These are phyloP conservation scores for Durotheca rogersii DNA, from an alignment of 495 filamentous ascomycete genomes.

Conservation along the genomic window DNA sequence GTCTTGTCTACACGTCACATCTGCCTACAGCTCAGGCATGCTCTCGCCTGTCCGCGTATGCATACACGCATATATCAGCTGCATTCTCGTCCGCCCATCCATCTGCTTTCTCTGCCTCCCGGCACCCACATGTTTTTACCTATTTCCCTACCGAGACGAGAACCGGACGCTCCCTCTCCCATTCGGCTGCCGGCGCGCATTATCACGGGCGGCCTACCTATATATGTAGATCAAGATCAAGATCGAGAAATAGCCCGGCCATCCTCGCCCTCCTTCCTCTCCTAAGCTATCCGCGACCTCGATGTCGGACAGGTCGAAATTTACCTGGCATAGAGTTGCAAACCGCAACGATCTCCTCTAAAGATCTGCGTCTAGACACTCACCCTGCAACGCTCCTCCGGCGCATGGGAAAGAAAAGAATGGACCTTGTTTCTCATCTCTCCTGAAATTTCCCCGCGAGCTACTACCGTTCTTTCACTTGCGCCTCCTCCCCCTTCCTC, in stretches of 20 bases:
- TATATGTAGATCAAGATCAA: slow-evolving; percentile 10
- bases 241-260: slow-evolving; percentile 1
- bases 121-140: too few relatives aligned
- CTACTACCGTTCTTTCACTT: too few relatives aligned
- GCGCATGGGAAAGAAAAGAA: slow-evolving; percentile 23
- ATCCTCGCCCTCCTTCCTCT: background rate
- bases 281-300: slow-evolving; percentile 1
- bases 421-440: slow-evolving; percentile 19
- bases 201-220: background rate
- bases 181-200: background rate
- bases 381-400: slow-evolving; percentile 17
- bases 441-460: slow-evolving; percentile 14
- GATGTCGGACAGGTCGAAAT: slow-evolving; percentile 18
- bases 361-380: slow-evolving; percentile 33
- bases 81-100: too few relatives aligned
- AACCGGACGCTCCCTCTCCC: too few relatives aligned
- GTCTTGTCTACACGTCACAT: too few relatives aligned
- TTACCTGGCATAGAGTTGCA: slow-evolving; percentile 24
- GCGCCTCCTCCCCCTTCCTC: slow-evolving; percentile 4
- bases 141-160: too few relatives aligned
- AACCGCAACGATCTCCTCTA: slow-evolving; percentile 17
- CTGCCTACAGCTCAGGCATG: too few relatives aligned
- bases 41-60: too few relatives aligned
- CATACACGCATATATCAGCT: too few relatives aligned
- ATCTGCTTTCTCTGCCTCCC: too few relatives aligned